Base-by-base conservation (phyloP, 805 yeast genomes). In the Schwanniomyces vanrijiae region DNA sequence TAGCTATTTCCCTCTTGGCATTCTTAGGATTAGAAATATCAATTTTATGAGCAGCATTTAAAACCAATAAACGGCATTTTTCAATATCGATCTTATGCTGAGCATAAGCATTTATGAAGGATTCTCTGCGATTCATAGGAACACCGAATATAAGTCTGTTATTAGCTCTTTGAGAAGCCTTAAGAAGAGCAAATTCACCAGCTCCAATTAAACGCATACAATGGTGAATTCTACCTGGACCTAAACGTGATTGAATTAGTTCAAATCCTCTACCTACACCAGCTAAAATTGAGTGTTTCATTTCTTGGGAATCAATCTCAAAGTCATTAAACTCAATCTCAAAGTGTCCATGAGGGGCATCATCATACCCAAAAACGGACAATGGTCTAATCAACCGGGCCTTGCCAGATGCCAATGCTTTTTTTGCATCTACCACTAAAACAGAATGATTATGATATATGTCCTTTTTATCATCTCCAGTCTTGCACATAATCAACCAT, bases 321-420 rank as follows among this genome's bases (percentile, higher is more conserved):
- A 70, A 76, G 55, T 77, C 66, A 28, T 69, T 62, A 60, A 83
- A 83, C 42, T 61, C 68, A 45, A 83, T 72, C 58, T 82, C 86
- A 66, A 79, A 78, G 57, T 83, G 87, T n/a, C 88, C 88, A 59
- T 82, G 87, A 3, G 88, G 88, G 22, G 86, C 86, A 57, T 82
- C 87, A 56, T 82, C 87, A 52, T 73, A 80, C 3, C 87, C 87
- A 56, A 79, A 76, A 1, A 82, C 80, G 16, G 56, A 48, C 55
- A 81, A 66, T 3, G 85, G 84, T 38, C 87, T 69, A 28, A 76
- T 61, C 26, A 80, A 53, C 22, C 56, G 67, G 40, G 76, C 83
- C 34, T 65, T 65, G 5, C 84, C 84, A 1, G 81, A 65, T 2
- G 74, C 73, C 45, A 79, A 53, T 0, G 81, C 82, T 53, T 62